Conservation (phyloP, 805 yeast species). For the Jamesozyma lodderae region DNA sequence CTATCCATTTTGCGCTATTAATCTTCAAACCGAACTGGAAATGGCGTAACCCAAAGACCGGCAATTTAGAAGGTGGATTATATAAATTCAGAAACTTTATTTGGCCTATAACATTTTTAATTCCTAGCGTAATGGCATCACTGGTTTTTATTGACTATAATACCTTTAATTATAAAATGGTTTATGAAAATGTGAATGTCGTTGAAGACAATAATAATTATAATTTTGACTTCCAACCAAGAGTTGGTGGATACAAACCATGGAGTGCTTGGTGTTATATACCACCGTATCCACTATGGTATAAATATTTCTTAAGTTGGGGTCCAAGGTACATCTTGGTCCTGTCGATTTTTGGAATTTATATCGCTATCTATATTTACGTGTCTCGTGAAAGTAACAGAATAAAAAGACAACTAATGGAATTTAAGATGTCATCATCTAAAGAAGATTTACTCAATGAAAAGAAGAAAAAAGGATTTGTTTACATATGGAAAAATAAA, state of each 20-base stretch:
- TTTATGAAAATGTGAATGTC: slow-evolving; percentile 15
- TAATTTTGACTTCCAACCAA: slow-evolving; percentile 17
- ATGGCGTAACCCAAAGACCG: slow-evolving; percentile 31
- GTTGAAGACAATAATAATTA: slow-evolving; percentile 20
- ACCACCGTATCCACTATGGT: slow-evolving; percentile 67
- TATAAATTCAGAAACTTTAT: slow-evolving; percentile 48
- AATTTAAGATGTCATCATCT: slow-evolving; percentile 9
- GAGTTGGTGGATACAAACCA: slow-evolving; percentile 46
- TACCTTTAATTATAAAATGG: slow-evolving; percentile 9
- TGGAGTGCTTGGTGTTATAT: slow-evolving; percentile 71
- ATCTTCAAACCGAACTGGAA: slow-evolving; percentile 55
- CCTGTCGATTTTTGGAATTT: slow-evolving; percentile 51
- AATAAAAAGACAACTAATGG: slow-evolving; percentile 35
- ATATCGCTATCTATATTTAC: slow-evolving; percentile 61
- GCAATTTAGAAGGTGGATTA: slow-evolving; percentile 65
- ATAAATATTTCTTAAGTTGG: slow-evolving; percentile 68
- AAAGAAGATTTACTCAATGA: background rate
- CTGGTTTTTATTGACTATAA: slow-evolving; percentile 50
- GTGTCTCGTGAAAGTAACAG: slow-evolving; percentile 54
- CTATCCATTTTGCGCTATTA: slow-evolving; percentile 69
- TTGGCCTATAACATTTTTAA: slow-evolving; percentile 45
- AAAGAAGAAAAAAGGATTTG: background rate
- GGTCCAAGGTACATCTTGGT: slow-evolving; percentile 66
- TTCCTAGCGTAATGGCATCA: slow-evolving; percentile 63
- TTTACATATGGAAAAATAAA: background rate